Evolutionary conservation across 306 rosid species (phyloP), one percentile per base, ranked within the genome.

Genomic region (Lathyrus sativus): DNA sequence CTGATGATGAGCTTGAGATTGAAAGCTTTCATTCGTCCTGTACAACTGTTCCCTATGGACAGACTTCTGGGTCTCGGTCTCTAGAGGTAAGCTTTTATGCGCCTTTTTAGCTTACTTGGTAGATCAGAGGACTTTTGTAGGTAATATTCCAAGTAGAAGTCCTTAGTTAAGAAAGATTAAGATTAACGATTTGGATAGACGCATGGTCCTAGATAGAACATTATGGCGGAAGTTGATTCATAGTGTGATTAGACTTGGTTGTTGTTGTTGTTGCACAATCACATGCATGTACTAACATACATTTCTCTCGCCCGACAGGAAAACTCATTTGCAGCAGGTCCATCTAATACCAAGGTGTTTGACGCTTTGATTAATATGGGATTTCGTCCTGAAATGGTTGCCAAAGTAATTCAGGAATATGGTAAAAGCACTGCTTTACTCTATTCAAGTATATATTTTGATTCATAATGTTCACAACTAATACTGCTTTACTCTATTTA

Each of bases 1-100:
- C 89, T 7, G 98, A 92, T 8, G 98, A 92, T 37, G 98, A 92
- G 76, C 81, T 73, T 28, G 98, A 92, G 78, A 88, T 87, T 81
- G 88, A 83, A 26, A 79, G 84, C 71, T 78, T 83, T 28, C 72
- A 86, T 10, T 73, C 89, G 29, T 73, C 95, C 5, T 46, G 72
- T 80, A 77, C 84, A 78, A 49, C 81, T 33, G 76, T 74, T 70
- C 83, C 87, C 45, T 71, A 74, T 74, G 85, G 87, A 49, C 83
- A 73, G 28, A 72, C 84, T 26, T 18, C 63, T 63, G 44, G 69
- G 17, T 84, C 71, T 28, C 84, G 80, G 55, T 68, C 79, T 73
- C 83, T 74, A 49, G 91, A 78, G 85, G 96, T 88, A 77, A 62
- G 60, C 19, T 6, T 50, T 78, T 39, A 7, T 48, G 42, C 41